Percentiles rank a stretch among this genome's conserved stretches.
Conservation (phyloP, 371 early-diverging fungal genomes). For the Nematocida sp. region DNA sequence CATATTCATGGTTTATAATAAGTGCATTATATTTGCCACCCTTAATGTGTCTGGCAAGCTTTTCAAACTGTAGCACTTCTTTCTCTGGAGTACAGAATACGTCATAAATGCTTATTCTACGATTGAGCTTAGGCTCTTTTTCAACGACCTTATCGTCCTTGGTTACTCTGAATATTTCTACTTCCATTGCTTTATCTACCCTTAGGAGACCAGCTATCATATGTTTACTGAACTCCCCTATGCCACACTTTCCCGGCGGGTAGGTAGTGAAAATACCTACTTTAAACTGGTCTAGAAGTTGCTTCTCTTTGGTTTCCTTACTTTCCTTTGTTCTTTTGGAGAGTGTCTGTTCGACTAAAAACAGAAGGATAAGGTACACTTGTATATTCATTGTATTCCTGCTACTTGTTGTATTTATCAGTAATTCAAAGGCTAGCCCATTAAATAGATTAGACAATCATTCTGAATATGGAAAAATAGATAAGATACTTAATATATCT, state of each 20-base stretch:
- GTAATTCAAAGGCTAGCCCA: too few species aligned
- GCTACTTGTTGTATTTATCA: too few species aligned
- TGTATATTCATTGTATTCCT: too few species aligned
- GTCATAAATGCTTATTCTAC: background rate
- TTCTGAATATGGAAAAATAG: too few species aligned
- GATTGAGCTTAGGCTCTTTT: background rate
- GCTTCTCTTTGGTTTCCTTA: background rate
- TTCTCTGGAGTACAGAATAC: background rate
- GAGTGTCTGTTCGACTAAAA: too few species aligned
- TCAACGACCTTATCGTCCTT: background rate
- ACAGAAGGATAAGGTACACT: too few species aligned
- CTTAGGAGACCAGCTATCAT: background rate
- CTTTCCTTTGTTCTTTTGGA: background rate
- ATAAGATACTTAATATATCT: too few species aligned
- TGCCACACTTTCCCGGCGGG: constrained; percentile 4
- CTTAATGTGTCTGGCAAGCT: background rate
- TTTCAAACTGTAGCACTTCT: background rate
- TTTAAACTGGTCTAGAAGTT: background rate
- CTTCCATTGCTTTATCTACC: background rate
- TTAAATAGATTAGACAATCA: too few species aligned
- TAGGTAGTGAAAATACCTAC: constrained; percentile 25
- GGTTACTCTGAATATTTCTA: background rate
- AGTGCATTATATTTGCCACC: background rate
- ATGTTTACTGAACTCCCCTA: constrained; percentile 4
- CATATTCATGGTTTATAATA: constrained; percentile 18